phyloP scores from a whole-genome alignment of 495 filamentous ascomycete species.

The Penicillium lividum region DNA sequence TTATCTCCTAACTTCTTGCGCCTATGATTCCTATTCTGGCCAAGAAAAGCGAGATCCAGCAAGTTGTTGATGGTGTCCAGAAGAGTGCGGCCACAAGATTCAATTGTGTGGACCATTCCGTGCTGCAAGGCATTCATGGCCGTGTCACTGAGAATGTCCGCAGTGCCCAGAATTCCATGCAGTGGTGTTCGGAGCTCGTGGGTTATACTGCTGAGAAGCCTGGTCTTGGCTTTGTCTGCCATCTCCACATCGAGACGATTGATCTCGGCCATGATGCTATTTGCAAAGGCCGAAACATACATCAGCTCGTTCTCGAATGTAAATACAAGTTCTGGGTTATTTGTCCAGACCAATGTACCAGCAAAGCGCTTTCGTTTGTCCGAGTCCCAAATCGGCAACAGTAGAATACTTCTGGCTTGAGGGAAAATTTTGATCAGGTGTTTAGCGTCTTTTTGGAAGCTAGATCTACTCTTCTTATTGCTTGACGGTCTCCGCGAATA shows the following conservation, averaged over 20 bases:
- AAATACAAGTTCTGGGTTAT: slow-evolving; percentile 29
- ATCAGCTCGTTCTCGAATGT: slow-evolving; percentile 51
- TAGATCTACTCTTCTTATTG: too few relatives aligned
- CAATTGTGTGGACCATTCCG: slow-evolving; percentile 17
- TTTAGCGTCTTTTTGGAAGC: too few relatives aligned
- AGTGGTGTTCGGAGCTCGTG: slow-evolving; percentile 73
- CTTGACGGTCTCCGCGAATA: too few relatives aligned
- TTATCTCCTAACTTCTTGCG: background rate
- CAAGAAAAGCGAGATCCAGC: slow-evolving; percentile 64
- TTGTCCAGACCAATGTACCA: slow-evolving; percentile 56
- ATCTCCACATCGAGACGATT: slow-evolving; percentile 49
- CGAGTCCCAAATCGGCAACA: slow-evolving; percentile 61
- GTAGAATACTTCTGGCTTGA: slow-evolving; percentile 27
- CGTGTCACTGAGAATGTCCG: slow-evolving; percentile 51
- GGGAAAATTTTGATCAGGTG: slow-evolving; percentile 30
- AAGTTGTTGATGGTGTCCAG: slow-evolving; percentile 27
- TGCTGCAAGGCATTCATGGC: slow-evolving; percentile 10
- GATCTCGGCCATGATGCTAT: slow-evolving; percentile 67
- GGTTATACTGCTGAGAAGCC: slow-evolving; percentile 72
- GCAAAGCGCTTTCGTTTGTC: slow-evolving; percentile 63
- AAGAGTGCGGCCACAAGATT: slow-evolving; percentile 22
- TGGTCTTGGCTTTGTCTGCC: slow-evolving; percentile 55
- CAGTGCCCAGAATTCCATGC: slow-evolving; percentile 65
- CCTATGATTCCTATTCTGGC: slow-evolving; percentile 29
- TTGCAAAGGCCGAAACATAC: slow-evolving; percentile 61